phyloP scores from a whole-genome alignment of 2,329 filamentous ascomycete species.

The Trichophyton mentagrophytes region DNA sequence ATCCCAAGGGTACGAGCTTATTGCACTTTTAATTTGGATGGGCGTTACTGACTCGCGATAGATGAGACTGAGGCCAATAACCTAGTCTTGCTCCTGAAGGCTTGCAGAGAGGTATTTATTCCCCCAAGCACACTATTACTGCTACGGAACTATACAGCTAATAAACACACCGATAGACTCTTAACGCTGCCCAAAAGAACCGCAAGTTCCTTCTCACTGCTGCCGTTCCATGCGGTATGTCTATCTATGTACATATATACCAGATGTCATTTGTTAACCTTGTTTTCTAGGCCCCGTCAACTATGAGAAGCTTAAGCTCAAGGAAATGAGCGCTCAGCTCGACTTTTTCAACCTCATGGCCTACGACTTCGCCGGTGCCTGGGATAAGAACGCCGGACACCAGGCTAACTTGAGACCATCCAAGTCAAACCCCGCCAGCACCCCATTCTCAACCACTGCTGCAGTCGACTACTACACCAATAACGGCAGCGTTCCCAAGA shows the following conservation, averaged over 20 bases:
- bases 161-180: neutral
- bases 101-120: constrained; percentile 27
- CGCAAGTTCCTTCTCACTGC: constrained; percentile 38
- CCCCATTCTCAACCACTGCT: constrained; percentile 62
- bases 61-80: constrained; percentile 33
- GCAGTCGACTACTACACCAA: constrained; percentile 60
- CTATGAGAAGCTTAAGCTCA: constrained; percentile 32
- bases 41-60: constrained; percentile 13
- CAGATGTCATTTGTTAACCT: neutral
- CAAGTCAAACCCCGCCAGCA: constrained; percentile 46
- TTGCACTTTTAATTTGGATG: neutral
- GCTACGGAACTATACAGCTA: neutral
- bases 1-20: constrained; percentile 26
- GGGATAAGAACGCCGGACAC: constrained; percentile 61
- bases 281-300: constrained; percentile 25
- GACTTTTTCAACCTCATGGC: constrained; percentile 56
- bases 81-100: constrained; percentile 32
- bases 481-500: constrained; percentile 45
- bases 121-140: neutral
- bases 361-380: constrained; percentile 75
- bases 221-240: constrained; percentile 35
- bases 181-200: constrained; percentile 14
- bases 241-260: too few relatives aligned
- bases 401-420: constrained; percentile 66
- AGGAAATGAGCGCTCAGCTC: constrained; percentile 35